Percentiles rank a stretch among this genome's conserved stretches.
These are phyloP conservation scores for Backusella australiensis DNA, from an alignment of 192 early-diverging fungal genomes.

Conservation along the genomic window DNA sequence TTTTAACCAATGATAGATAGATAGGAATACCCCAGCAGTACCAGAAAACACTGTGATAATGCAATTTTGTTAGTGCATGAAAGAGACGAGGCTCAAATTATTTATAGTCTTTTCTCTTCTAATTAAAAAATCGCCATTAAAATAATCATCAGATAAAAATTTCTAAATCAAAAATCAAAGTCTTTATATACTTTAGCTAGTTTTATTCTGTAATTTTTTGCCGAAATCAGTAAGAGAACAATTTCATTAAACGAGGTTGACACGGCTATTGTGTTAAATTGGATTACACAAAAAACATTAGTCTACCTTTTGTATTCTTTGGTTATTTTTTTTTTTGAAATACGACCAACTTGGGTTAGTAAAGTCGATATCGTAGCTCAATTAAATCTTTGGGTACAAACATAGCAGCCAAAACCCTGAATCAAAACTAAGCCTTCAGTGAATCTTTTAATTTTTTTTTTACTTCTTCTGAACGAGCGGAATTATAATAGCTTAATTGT, in stretches of 20 bases:
- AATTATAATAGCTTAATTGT: neutral
- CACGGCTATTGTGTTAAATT: neutral
- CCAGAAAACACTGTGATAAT: conserved; percentile 72
- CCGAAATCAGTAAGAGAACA: conserved; percentile 67
- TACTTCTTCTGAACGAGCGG: neutral
- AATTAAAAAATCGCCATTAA: neutral
- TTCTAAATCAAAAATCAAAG: conserved; percentile 33
- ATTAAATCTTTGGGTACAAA: conserved; percentile 79
- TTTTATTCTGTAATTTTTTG: conserved; percentile 85
- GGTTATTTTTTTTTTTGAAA: conserved; percentile 87
- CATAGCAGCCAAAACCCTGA: conserved; percentile 58
- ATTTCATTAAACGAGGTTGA: neutral
- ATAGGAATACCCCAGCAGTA: conserved; percentile 91
- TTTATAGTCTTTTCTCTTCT: neutral
- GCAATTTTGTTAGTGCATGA: conserved; percentile 67
- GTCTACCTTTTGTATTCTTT: conserved; percentile 80
- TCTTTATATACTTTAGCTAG: conserved; percentile 51
- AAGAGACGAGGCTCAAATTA: neutral
- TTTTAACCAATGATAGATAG: conserved; percentile 84
- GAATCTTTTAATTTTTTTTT: conserved; percentile 21
- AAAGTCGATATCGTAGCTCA: conserved; percentile 92
- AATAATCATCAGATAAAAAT: neutral
- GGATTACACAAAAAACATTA: conserved; percentile 62
- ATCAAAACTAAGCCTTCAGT: conserved; percentile 61
- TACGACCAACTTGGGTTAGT: conserved; percentile 83